Base-by-base conservation (phyloP, 257 asterid genomes). In the Solanum bulbocastanum region DNA sequence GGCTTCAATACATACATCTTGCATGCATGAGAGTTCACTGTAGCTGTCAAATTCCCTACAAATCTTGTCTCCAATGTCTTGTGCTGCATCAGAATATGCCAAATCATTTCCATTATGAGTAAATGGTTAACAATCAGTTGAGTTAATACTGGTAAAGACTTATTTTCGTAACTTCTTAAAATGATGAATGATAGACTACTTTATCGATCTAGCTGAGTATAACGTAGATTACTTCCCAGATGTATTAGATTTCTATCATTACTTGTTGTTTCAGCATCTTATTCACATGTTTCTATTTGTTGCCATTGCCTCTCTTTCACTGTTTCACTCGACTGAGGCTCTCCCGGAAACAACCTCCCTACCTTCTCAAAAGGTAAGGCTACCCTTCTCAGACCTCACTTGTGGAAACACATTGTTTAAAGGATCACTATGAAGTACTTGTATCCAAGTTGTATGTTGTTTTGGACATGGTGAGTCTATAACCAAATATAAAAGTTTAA, bases 1-100 rank as follows among this genome's bases (percentile, higher is more conserved):
- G 97, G 97, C 86, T 90, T 93, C 86, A 96, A 72, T 62, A 95
- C 89, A 82, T 93, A 96, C 98, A 96, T 93, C 93, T 93, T 96
- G 97, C 98, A 93, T 8, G 95, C 83, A 88, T 94, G 99, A 9
- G 94, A 68, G 37, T 92, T 94, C 78, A 96, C 89, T 16, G 94
- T 91, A 62, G 93, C 94, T 83, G 98, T 93, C 87, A 96, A 68
- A 83, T 91, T 96, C n/a, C 92, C 95, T 65, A 89, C 92, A 87
- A 94, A 94, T 83, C 89, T 89, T 32, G 90, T 89, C 91, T 90
- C 86, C 92, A 95, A 78, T 6, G 94, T 95, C 91, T 92, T 87
- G 91, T 93, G 99, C 98, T 95, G 98, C 91, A 86, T 35, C 23
- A 81, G 6, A 81, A 81, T 15, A 81, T 81, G 20, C 86, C 40